phyloP scores from a whole-genome alignment of 2,329 filamentous ascomycete species.

The Alternaria incomplexa region DNA sequence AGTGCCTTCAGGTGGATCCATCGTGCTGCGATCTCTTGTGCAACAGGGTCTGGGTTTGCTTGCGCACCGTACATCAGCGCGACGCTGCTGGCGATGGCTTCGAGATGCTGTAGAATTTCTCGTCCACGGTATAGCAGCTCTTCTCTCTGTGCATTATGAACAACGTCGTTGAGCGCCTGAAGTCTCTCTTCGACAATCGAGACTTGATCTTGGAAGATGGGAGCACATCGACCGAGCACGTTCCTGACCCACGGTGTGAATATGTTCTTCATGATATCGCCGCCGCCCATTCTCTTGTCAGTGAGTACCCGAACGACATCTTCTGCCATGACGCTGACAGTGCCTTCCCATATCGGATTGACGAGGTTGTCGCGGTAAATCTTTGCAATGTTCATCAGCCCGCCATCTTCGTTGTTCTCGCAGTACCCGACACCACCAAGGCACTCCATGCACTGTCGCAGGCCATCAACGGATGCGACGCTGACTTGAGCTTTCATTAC shows the following conservation, averaged over 20 bases:
- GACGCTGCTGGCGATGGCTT: constrained; percentile 45
- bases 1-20: constrained; percentile 34
- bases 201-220: constrained; percentile 14
- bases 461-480: constrained; percentile 53
- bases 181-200: constrained; percentile 15
- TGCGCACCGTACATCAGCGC: constrained; percentile 49
- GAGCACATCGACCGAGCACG: constrained; percentile 14
- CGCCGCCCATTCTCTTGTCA: constrained; percentile 39
- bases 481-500: constrained; percentile 35
- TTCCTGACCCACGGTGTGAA: constrained; percentile 26
- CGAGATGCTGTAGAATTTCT: constrained; percentile 36
- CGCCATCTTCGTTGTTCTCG: constrained; percentile 65
- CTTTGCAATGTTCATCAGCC: constrained; percentile 66
- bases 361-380: constrained; percentile 70
- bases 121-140: constrained; percentile 35
- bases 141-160: constrained; percentile 17
- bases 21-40: constrained; percentile 43
- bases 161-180: constrained; percentile 10
- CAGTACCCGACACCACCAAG: constrained; percentile 72
- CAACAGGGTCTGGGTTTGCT: constrained; percentile 39
- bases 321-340: constrained; percentile 71
- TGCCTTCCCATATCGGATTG: constrained; percentile 74
- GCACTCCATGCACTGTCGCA: constrained; percentile 64
- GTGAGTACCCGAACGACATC: constrained; percentile 56
- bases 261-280: constrained; percentile 26